phyloP scores from a whole-genome alignment of 352 stramenopile genomes.

The Phytophthora fragariae region DNA sequence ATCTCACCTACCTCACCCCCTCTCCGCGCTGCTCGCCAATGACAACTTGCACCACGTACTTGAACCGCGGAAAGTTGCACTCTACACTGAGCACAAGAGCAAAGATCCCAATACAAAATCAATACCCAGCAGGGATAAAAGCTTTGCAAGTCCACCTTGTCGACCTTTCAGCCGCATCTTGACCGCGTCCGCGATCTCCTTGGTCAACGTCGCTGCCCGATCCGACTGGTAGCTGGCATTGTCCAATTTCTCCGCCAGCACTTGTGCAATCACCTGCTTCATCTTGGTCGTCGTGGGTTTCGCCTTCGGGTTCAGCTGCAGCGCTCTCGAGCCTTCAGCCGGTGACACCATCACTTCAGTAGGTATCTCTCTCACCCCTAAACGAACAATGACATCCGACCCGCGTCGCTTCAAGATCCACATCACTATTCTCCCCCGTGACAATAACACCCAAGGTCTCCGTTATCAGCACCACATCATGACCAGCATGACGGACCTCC shows the following conservation, averaged over 20 bases:
- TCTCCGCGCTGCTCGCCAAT: slow-evolving; percentile 91
- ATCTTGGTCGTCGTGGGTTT: slow-evolving; percentile 81
- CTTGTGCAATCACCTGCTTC: slow-evolving; percentile 75
- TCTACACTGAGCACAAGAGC: slow-evolving; percentile 19
- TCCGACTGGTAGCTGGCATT: slow-evolving; percentile 77
- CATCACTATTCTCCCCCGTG: slow-evolving; percentile 2
- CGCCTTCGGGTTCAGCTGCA: slow-evolving; percentile 64
- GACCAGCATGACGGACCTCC: slow-evolving; percentile 17
- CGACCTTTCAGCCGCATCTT: slow-evolving; percentile 86
- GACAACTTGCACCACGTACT: slow-evolving; percentile 92
- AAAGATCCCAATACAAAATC: not conserved
- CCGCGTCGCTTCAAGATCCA: slow-evolving; percentile 31
- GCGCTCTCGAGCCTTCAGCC: slow-evolving; percentile 46
- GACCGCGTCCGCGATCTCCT: slow-evolving; percentile 88
- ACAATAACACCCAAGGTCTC: not conserved
- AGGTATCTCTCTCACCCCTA: not conserved
- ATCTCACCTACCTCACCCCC: slow-evolving; percentile 64
- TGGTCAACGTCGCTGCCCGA: slow-evolving; percentile 76
- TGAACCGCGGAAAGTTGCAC: slow-evolving; percentile 86
- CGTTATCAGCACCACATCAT: not conserved
- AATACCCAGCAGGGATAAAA: not conserved
- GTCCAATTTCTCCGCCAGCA: slow-evolving; percentile 77
- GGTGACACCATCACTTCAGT: slow-evolving; percentile 48
- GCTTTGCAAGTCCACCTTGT: not conserved
- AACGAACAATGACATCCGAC: not conserved